These are phyloP conservation scores for Acacia pycnantha DNA, from an alignment of 331 rosid species.

Conservation along the genomic window DNA sequence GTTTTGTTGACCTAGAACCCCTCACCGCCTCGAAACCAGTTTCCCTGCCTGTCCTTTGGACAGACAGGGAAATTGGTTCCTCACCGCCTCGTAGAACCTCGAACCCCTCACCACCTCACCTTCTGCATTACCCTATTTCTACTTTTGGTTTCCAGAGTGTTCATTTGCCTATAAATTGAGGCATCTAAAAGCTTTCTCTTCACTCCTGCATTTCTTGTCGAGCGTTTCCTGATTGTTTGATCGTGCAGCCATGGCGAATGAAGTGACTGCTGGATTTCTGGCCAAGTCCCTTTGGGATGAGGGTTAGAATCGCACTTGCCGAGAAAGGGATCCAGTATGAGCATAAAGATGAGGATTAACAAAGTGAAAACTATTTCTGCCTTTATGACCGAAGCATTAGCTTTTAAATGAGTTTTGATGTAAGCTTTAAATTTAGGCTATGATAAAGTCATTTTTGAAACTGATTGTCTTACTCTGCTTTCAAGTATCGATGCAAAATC, in stretches of 20 bases:
- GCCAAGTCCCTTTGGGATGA: slow-evolving; percentile 43
- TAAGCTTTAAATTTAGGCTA: too few species aligned
- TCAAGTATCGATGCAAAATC: too few species aligned
- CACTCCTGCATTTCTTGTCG: background rate
- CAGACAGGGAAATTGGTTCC: too few species aligned
- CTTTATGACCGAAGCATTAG: too few species aligned
- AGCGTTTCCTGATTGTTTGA: background rate
- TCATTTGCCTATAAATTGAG: slow-evolving; percentile 1
- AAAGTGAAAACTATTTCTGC: too few species aligned
- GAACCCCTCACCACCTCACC: background rate
- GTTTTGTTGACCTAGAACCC: background rate
- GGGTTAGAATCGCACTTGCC: slow-evolving; percentile 38
- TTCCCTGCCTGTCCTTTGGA: too few species aligned
- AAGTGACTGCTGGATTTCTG: slow-evolving; percentile 41
- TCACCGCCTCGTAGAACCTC: too few species aligned
- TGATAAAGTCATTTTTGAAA: too few species aligned
- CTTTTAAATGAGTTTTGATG: too few species aligned
- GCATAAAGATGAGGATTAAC: slow-evolving; percentile 30
- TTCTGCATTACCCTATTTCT: background rate
- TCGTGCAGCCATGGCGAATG: slow-evolving; percentile 25
- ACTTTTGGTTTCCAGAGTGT: background rate
- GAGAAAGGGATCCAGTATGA: slow-evolving; percentile 42
- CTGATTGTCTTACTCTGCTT: too few species aligned
- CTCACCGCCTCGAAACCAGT: background rate
- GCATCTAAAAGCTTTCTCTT: too few species aligned